A percentile compares a stretch with the other conserved stretches of the same genome.
Evolutionary conservation across 169 alveolate genomes (phyloP).

Genomic region (Hammondia hammondi): DNA sequence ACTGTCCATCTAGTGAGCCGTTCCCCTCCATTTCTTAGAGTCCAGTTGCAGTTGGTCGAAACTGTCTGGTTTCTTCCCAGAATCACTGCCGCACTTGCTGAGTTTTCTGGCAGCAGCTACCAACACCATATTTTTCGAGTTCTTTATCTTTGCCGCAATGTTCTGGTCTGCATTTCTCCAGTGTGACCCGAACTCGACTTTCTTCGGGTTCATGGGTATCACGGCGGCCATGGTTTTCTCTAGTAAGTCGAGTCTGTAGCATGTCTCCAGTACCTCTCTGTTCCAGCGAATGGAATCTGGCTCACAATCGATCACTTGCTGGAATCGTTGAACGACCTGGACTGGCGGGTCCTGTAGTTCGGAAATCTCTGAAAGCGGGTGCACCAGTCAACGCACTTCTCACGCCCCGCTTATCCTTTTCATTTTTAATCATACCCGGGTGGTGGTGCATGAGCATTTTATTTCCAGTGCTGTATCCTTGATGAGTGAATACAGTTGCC

Average conservation of each 20-base stretch:
- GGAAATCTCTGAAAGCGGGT: too few relatives aligned
- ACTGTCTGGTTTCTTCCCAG: background rate
- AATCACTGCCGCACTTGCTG: background rate
- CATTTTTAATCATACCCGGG: too few relatives aligned
- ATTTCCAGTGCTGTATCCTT: too few relatives aligned
- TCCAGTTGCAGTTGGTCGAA: background rate
- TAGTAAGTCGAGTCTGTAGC: conserved; percentile 79
- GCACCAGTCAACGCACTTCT: too few relatives aligned
- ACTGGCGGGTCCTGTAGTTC: too few relatives aligned
- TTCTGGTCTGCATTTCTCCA: conserved; percentile 67
- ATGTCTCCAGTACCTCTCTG: background rate
- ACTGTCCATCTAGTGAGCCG: background rate
- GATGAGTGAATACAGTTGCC: too few relatives aligned
- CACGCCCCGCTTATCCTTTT: too few relatives aligned
- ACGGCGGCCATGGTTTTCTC: conserved; percentile 97
- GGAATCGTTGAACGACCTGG: too few relatives aligned
- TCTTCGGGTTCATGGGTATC: conserved; percentile 99
- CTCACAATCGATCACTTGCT: too few relatives aligned
- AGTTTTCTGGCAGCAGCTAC: background rate
- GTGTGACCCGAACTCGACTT: conserved; percentile 93
- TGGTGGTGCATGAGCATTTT: too few relatives aligned
- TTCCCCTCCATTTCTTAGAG: background rate
- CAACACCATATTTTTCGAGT: background rate
- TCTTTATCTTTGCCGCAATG: conserved; percentile 9
- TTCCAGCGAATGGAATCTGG: too few relatives aligned